A percentile compares a stretch with the other conserved stretches of the same genome.
These are phyloP conservation scores for Kwoniella mangroviensis DNA, from an alignment of 768 basidiomycete genomes.

Conservation along the genomic window DNA sequence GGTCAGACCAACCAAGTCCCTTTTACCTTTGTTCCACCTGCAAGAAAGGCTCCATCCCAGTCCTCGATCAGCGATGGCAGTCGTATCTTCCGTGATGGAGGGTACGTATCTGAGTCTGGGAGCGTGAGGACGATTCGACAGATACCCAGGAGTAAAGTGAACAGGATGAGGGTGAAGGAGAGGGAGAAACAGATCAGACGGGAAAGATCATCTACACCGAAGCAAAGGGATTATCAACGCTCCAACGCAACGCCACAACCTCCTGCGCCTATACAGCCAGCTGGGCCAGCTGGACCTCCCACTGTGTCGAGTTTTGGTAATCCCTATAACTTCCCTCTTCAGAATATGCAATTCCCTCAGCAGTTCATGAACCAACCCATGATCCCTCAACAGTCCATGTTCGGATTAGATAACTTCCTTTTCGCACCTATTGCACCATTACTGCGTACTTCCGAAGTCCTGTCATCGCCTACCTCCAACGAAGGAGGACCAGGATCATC, in stretches of 20 bases:
- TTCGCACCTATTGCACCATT: conserved; percentile 23
- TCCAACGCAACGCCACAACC: neutral
- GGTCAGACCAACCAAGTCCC: conserved; percentile 41
- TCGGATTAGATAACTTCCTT: conserved; percentile 13
- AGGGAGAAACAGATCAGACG: conserved; percentile 1
- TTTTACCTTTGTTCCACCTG: conserved; percentile 29
- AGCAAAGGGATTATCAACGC: conserved; percentile 16
- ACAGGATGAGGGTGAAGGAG: conserved; percentile 5
- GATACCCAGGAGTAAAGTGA: conserved; percentile 5
- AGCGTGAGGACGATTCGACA: conserved; percentile 25
- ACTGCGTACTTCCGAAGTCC: conserved; percentile 7
- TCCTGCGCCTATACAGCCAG: neutral
- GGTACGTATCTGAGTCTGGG: conserved; percentile 24
- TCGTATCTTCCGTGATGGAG: conserved; percentile 7
- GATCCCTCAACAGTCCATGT: conserved; percentile 12
- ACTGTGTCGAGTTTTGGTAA: neutral
- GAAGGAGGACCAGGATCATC: neutral
- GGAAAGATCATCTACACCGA: conserved; percentile 16
- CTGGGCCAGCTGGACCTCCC: neutral
- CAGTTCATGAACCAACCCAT: neutral
- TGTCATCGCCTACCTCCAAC: conserved; percentile 3
- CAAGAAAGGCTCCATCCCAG: conserved; percentile 13
- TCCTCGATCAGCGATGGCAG: conserved; percentile 16
- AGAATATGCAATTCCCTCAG: neutral
- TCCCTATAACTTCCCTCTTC: neutral